Evolutionary conservation across 176 grass and related monocot species (phyloP).

Genomic region (Hordeum marinum): DNA sequence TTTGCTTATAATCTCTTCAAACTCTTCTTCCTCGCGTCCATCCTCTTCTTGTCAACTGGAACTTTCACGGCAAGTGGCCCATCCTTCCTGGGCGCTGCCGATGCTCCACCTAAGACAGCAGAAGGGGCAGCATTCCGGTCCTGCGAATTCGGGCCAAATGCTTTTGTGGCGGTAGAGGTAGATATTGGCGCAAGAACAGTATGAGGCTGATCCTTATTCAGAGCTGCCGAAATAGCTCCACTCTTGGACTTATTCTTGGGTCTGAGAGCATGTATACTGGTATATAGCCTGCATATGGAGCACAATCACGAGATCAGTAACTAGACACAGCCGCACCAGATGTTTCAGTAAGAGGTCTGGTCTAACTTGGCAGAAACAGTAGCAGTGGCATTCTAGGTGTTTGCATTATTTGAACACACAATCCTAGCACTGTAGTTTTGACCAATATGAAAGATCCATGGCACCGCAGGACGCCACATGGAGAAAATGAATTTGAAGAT

Average conservation of each 20-base stretch:
- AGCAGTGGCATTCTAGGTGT: neutral
- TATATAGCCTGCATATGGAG: constrained; percentile 49
- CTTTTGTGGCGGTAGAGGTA: constrained; percentile 33
- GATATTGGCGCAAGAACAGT: constrained; percentile 36
- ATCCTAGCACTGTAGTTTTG: neutral
- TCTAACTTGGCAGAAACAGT: neutral
- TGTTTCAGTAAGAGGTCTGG: neutral
- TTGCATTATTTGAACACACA: neutral
- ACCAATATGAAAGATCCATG: too few relatives aligned
- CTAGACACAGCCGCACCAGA: neutral
- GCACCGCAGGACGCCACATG: neutral
- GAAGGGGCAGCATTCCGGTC: constrained; percentile 56
- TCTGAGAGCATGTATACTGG: constrained; percentile 78
- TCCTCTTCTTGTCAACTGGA: constrained; percentile 72
- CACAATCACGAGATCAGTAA: neutral
- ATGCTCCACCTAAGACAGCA: constrained; percentile 21
- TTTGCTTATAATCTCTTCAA: constrained; percentile 70
- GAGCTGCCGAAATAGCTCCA: constrained; percentile 54
- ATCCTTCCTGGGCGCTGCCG: constrained; percentile 44
- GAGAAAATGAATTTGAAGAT: neutral
- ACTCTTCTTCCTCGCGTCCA: constrained; percentile 84
- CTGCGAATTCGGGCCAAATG: constrained; percentile 25
- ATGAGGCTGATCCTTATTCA: constrained; percentile 53
- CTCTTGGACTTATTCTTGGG: constrained; percentile 56
- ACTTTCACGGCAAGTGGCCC: constrained; percentile 36